phyloP scores from a whole-genome alignment of 2,329 filamentous ascomycete species.

The Cercospora berteroae region DNA sequence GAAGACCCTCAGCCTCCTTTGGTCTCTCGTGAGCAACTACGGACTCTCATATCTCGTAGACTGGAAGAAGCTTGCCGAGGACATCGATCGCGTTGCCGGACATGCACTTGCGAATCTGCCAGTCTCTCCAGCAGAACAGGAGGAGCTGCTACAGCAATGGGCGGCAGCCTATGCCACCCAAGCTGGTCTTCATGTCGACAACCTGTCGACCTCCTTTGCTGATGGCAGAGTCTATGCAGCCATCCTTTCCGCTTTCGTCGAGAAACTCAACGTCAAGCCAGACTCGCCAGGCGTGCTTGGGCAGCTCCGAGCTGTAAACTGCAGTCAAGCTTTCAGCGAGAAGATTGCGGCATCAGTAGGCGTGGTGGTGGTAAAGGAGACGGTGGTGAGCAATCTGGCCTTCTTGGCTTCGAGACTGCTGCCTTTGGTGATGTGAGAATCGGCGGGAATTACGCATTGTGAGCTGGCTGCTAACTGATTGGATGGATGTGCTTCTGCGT shows the following conservation, averaged over 20 bases:
- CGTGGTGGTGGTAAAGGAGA: conserved; percentile 53
- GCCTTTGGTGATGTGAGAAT: conserved; percentile 30
- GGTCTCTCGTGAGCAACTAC: conserved; percentile 58
- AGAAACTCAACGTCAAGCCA: conserved; percentile 13
- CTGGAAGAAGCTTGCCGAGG: conserved; percentile 53
- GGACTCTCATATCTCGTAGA: conserved; percentile 56
- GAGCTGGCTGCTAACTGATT: background rate
- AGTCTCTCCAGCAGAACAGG: conserved; percentile 15
- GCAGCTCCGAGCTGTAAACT: conserved; percentile 44
- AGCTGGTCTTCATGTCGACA: conserved; percentile 44
- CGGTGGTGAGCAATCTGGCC: conserved; percentile 56
- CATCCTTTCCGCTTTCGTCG: conserved; percentile 54
- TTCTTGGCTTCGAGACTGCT: conserved; percentile 61
- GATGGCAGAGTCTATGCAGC: conserved; percentile 54
- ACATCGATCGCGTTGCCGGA: conserved; percentile 34
- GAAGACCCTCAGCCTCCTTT: conserved; percentile 61
- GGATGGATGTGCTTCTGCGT: background rate
- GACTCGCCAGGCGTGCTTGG: conserved; percentile 28
- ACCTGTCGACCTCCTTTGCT: conserved; percentile 59
- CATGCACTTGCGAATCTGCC: background rate
- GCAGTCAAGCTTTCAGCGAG: conserved; percentile 45
- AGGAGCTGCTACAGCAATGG: conserved; percentile 55
- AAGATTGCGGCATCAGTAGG: conserved; percentile 41
- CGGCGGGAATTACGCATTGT: background rate
- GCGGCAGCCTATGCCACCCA: conserved; percentile 44